Conservation (phyloP, 139 green algal species). For the Tetradesmus obliquus region DNA sequence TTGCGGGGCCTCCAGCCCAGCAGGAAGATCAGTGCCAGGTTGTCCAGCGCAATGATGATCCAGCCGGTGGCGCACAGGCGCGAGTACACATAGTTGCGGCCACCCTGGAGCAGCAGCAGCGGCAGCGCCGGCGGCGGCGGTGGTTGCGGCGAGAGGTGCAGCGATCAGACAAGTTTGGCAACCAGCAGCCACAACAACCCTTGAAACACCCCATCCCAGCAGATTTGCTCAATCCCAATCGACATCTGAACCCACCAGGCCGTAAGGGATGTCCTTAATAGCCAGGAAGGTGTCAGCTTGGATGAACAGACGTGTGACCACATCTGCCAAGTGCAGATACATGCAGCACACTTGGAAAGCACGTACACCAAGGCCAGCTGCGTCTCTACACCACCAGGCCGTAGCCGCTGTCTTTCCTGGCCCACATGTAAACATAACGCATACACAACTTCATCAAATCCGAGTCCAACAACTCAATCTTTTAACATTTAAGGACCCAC, state of each 20-base stretch:
- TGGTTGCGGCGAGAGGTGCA: background rate
- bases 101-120: background rate
- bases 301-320: no score
- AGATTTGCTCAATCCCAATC: no score
- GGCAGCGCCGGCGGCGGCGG: background rate
- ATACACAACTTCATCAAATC: no score
- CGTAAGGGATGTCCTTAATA: background rate
- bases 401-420: no score
- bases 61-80: conserved; percentile 21
- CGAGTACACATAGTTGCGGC: background rate
- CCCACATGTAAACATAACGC: no score
- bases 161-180: background rate
- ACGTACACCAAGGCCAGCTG: no score
- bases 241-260: no score
- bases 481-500: background rate
- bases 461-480: no score
- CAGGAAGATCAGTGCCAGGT: conserved; percentile 33
- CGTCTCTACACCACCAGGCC: no score
- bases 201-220: background rate
- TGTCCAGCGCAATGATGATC: conserved; percentile 3
- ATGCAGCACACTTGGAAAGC: no score
- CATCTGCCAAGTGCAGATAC: no score
- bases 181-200: background rate
- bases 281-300: background rate
- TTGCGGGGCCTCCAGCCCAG: conserved; percentile 37